Percentiles rank a stretch among this genome's conserved stretches.
phyloP scores from a whole-genome alignment of 305 asterid genomes.

The Solanum chacoense region DNA sequence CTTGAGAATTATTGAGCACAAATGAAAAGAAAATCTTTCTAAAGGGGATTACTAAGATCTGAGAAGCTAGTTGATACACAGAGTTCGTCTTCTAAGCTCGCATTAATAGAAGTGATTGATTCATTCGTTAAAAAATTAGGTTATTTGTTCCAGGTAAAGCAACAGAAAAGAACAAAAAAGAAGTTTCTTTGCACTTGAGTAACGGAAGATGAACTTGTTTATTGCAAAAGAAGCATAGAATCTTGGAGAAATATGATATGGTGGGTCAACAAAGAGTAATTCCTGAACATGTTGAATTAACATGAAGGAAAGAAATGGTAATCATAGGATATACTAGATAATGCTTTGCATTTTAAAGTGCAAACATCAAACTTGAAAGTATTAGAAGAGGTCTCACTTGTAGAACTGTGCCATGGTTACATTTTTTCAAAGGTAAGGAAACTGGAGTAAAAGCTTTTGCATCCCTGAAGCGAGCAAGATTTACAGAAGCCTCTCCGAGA shows the following conservation, averaged over 20 bases:
- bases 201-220: not conserved
- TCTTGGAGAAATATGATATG: not conserved
- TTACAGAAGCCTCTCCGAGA: constrained; percentile 34
- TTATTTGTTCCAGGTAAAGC: not conserved
- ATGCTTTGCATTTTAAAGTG: constrained; percentile 20
- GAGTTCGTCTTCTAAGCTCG: not conserved
- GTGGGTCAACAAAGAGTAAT: not conserved
- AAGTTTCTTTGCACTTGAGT: not conserved
- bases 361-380: constrained; percentile 25
- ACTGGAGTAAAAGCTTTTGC: constrained; percentile 16
- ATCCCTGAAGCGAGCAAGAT: constrained; percentile 19
- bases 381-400: constrained; percentile 19
- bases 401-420: constrained; percentile 26
- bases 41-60: not conserved
- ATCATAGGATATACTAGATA: not conserved
- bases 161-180: not conserved
- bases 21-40: not conserved
- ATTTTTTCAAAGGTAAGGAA: constrained; percentile 32
- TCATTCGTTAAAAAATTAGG: not conserved
- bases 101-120: not conserved
- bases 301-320: not conserved
- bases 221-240: not conserved
- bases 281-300: not conserved
- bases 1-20: not conserved
- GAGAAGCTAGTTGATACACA: not conserved